Percentiles rank a stretch among this genome's conserved stretches.
phyloP scores from a whole-genome alignment of 495 filamentous ascomycete species.

The Glutinoglossum americanum region DNA sequence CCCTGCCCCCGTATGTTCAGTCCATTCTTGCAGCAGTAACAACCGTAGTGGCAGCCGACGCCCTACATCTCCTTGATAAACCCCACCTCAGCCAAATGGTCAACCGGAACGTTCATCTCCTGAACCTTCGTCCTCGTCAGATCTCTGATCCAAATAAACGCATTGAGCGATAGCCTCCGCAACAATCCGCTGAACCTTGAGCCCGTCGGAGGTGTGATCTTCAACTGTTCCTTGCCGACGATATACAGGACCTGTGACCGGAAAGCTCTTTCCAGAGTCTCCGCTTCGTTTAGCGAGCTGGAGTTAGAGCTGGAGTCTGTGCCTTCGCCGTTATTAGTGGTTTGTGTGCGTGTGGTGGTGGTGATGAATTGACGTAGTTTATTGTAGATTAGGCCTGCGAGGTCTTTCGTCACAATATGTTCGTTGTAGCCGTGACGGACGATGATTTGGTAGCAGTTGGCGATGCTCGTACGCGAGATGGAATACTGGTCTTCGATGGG shows the following conservation, averaged over 20 bases:
- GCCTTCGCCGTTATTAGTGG: neutral
- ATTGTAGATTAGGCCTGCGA: conserved; percentile 35
- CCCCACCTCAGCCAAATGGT: conserved; percentile 44
- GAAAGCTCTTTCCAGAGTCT: conserved; percentile 32
- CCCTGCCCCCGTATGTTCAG: no score
- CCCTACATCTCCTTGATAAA: conserved; percentile 38
- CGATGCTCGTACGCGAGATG: conserved; percentile 24
- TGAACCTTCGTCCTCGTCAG: conserved; percentile 43
- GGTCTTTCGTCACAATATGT: conserved; percentile 37
- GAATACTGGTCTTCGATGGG: conserved; percentile 25
- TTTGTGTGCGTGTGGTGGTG: neutral
- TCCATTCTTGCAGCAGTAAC: no score
- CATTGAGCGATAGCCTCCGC: conserved; percentile 25
- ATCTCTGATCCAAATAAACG: conserved; percentile 49
- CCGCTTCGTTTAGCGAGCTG: conserved; percentile 20
- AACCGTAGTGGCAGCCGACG: no score
- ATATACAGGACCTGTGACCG: conserved; percentile 44
- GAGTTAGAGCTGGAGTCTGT: conserved; percentile 5
- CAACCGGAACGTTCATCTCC: conserved; percentile 35
- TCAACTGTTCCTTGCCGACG: conserved; percentile 52
- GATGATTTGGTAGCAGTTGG: conserved; percentile 41
- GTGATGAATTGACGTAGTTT: conserved; percentile 33
- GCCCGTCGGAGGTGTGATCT: conserved; percentile 20
- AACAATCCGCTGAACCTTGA: conserved; percentile 7
- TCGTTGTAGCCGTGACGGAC: conserved; percentile 52